phyloP scores from a whole-genome alignment of 2,329 filamentous ascomycete genomes.

The Penicillium sp. region DNA sequence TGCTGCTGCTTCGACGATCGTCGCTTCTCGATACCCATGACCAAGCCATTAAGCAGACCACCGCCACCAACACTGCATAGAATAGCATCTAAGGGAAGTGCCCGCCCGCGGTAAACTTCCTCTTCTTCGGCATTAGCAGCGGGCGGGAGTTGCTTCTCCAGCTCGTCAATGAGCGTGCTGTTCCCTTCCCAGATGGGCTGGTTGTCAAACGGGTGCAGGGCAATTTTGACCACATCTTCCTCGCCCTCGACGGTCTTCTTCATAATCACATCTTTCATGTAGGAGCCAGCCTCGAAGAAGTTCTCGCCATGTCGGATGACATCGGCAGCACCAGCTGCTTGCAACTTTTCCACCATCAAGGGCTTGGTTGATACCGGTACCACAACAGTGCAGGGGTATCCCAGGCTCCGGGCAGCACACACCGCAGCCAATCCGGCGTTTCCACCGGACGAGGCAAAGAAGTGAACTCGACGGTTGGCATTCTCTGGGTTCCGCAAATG shows the following conservation, averaged over 20 bases:
- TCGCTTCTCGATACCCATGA: slow-evolving; percentile 58
- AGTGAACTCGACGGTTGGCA: slow-evolving; percentile 51
- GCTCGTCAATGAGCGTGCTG: slow-evolving; percentile 42
- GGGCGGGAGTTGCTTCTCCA: slow-evolving; percentile 38
- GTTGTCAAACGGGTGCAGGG: slow-evolving; percentile 43
- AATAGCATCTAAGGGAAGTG: slow-evolving; percentile 57
- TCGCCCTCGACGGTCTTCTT: slow-evolving; percentile 22
- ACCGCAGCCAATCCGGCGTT: slow-evolving; percentile 82
- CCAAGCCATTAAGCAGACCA: slow-evolving; percentile 69
- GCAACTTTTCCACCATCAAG: slow-evolving; percentile 66
- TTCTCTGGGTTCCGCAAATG: slow-evolving; percentile 40
- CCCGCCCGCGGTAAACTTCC: slow-evolving; percentile 23
- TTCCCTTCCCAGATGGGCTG: slow-evolving; percentile 45
- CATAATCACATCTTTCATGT: slow-evolving; percentile 53
- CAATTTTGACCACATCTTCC: slow-evolving; percentile 36
- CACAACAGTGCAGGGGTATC: slow-evolving; percentile 66
- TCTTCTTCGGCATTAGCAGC: slow-evolving; percentile 30
- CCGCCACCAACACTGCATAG: slow-evolving; percentile 77
- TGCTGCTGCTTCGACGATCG: slow-evolving; percentile 31
- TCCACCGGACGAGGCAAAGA: slow-evolving; percentile 74
- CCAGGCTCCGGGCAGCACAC: slow-evolving; percentile 60
- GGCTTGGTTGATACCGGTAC: slow-evolving; percentile 61
- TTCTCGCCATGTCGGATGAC: slow-evolving; percentile 63
- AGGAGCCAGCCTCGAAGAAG: slow-evolving; percentile 64
- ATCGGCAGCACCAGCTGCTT: slow-evolving; percentile 57